Base-by-base conservation (phyloP, 73 alveolate species). In the Paramecium octaurelia region DNA sequence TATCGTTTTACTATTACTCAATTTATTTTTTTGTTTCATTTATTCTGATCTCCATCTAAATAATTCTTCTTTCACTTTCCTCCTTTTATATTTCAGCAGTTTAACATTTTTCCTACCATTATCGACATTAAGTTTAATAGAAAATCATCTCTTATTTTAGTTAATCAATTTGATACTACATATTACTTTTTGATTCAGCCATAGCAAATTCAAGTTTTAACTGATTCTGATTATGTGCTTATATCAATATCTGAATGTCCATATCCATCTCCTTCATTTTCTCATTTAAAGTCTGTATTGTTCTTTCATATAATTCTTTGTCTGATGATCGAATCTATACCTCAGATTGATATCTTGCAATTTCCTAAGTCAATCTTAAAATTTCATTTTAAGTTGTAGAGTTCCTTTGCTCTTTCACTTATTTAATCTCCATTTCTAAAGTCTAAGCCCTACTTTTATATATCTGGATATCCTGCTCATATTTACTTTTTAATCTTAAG, bases 31-130 rank as follows among this genome's bases (percentile, higher is more conserved):
- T n/a, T 0, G 91, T 80, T 48, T 80, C 91, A 80, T 80, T 80
- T 7, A 80, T 27, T 48, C 57, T 80, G 9, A 80, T 80, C 46
- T 80, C 91, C 91, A 80, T 80, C 20, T 40, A 48, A 48, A 80
- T 80, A 24, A 80, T 46, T 80, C 57, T 42, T 80, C 91, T 80
- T 48, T 80, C 91, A 43, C 76, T 44, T 27, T 80, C 91, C 27
- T 80, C 91, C 18, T 80, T 80, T 20, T 42, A n/a, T 73, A 80
- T 24, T 24, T 80, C 91, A 11, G 54, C 75, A n/a, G 16, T 14
- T 12, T 80, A 9, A 46, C 91, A 80, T 48, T 80, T 80, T 27
- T 80, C 91, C 34, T 80, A 24, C 91, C 91, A 80, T 80, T 80
- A 80, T 20, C n/a, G 5, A 44, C 76, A 44, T 46, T 80, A 80